Evolutionary conservation across 352 stramenopile genomes (phyloP).

Genomic region (Phytophthora pistaciae): DNA sequence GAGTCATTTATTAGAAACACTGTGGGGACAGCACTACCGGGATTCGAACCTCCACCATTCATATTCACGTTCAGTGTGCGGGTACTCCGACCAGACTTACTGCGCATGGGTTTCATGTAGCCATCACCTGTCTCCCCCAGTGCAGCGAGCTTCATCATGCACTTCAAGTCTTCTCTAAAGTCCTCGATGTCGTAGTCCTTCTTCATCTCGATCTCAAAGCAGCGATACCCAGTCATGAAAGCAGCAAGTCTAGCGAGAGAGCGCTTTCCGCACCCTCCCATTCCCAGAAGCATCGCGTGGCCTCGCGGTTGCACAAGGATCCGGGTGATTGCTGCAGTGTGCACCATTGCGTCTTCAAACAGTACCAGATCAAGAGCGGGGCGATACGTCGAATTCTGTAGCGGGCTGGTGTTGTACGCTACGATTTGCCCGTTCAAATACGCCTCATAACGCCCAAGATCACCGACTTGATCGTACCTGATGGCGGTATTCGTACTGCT

Average conservation of each 20-base stretch:
- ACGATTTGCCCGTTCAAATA: slow-evolving; percentile 59
- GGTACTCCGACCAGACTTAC: slow-evolving; percentile 10
- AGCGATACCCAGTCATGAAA: slow-evolving; percentile 78
- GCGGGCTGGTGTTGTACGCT: slow-evolving; percentile 48
- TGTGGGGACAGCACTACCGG: slow-evolving; percentile 37
- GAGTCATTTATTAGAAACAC: slow-evolving; percentile 88
- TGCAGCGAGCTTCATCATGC: slow-evolving; percentile 54
- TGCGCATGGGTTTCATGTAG: background rate
- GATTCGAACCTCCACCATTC: background rate
- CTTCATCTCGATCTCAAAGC: slow-evolving; percentile 86
- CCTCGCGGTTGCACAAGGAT: slow-evolving; percentile 88
- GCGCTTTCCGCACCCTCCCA: slow-evolving; percentile 88
- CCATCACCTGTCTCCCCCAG: slow-evolving; percentile 36
- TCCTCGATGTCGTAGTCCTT: slow-evolving; percentile 89
- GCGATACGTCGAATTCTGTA: background rate
- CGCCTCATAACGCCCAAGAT: slow-evolving; percentile 69
- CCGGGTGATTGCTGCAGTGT: slow-evolving; percentile 85
- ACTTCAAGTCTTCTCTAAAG: slow-evolving; percentile 91
- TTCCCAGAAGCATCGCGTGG: slow-evolving; percentile 89
- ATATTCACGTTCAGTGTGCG: slow-evolving; percentile 4
- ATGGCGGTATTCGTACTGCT: slow-evolving; percentile 1
- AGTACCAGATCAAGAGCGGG: slow-evolving; percentile 70
- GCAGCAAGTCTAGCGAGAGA: slow-evolving; percentile 80
- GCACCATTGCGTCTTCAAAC: slow-evolving; percentile 86
- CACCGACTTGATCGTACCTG: slow-evolving; percentile 74